Conservation (phyloP, 371 early-diverging fungal species). For the Rhizopus sp. region DNA sequence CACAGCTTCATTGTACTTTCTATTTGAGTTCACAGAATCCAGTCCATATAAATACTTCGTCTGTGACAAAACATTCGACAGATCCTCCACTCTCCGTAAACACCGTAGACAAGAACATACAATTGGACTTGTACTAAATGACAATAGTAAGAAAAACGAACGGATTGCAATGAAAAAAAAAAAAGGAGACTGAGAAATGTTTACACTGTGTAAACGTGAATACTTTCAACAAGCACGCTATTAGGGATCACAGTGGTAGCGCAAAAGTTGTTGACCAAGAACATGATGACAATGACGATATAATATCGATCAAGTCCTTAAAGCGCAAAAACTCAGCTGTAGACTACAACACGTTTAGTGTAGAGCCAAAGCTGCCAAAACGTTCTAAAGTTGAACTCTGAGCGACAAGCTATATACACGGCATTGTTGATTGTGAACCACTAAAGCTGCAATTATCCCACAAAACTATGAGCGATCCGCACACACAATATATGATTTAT, state of each 20-base stretch:
- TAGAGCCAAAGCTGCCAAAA: constrained; percentile 1
- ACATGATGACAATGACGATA: background rate
- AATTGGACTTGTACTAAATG: background rate
- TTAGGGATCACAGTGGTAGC: background rate
- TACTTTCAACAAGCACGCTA: background rate
- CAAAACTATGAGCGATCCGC: background rate
- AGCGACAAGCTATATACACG: background rate
- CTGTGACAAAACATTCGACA: background rate
- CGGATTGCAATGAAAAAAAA: background rate
- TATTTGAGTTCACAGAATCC: background rate
- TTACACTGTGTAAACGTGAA: background rate
- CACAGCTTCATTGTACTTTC: too few species aligned
- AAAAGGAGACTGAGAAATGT: background rate
- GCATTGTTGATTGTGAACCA: constrained; percentile 6
- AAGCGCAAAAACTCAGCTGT: background rate
- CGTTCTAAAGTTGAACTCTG: constrained; percentile 1
- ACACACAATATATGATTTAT: background rate
- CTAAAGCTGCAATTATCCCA: constrained; percentile 2
- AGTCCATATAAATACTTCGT: background rate
- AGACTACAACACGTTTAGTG: background rate
- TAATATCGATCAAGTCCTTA: background rate
- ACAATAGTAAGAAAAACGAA: background rate
- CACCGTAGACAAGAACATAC: constrained; percentile 3
- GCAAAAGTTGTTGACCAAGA: background rate
- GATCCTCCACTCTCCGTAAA: background rate